Base-by-base conservation (phyloP, 805 yeast species). In the Jamesozyma spencerorum region DNA sequence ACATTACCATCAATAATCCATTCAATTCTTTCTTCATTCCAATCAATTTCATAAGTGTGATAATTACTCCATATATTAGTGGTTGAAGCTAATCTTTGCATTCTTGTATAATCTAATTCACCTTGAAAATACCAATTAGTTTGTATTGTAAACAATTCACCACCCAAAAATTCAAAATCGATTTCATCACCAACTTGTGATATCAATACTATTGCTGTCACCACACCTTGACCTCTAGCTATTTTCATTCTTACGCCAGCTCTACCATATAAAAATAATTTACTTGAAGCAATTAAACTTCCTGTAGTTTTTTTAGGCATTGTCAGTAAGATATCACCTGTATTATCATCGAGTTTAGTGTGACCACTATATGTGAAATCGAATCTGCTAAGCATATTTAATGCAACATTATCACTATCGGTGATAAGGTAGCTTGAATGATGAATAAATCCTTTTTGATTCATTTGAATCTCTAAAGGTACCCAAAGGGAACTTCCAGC, bases 181-280 rank as follows among this genome's bases (percentile, higher is more conserved):
- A 88, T 74, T 68, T 90, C 97, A 66, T 88, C 97, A 66, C 86
- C 81, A 34, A 80, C 85, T 52, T 84, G 81, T 5, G 95, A 84
- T 60, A 79, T 81, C 36, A 85, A 61, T 54, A 87, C 87, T 51
- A 81, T 74, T 29, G 95, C 90, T 5, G 94, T 74, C 38, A 88
- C 72, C 14, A 88, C 95, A 63, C 97, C 97, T 7, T 64, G 66
- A 20, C 74, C 74, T 51, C 77, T 79, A 1, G 95, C 81, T 0
- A 92, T 69, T 64, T 81, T 87, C 57, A 87, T 54, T 31, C 65
- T 72, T 34, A 82, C 79, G 10, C 77, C 62, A 18, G 81, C 72
- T 55, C 74, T 81, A 13, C 97, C 97, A 63, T 84, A 88, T 83
- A 94, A 82, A 43, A 88, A 68, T 58, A 75, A 85, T 56, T 74